Evolutionary conservation across 1,284 basidiomycete species (phyloP), one percentile per base, ranked within the genome.

Genomic region (Gymnopus androsaceus): DNA sequence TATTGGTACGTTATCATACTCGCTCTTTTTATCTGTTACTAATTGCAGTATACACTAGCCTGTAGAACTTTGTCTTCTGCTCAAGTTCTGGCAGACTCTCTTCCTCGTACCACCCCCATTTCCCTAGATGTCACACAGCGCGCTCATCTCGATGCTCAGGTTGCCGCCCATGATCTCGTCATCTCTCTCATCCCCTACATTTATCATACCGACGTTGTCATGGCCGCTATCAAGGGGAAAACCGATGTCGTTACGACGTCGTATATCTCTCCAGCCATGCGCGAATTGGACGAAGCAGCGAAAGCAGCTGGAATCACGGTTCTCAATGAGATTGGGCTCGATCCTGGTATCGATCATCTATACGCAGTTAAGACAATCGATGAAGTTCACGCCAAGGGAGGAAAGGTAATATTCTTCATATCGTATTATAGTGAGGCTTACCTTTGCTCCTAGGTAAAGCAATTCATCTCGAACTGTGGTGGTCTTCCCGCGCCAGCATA

Each of bases 101-200:
- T 98, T 59, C 81, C 85, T 51, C 83, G 82, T 66, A 80, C 91
- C 46, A 84, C 80, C 30, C 87, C 87, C 12, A 81, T 92, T 63
- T 88, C 93, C 17, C 83, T 99, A 59, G 94, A 99, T 69, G 95
- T 95, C 51, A 82, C 79, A 65, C 78, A 89, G 64, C 72, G 84
- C 34, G 75, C 80, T 15, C 89, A 85, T 4, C 88, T 99, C 48
- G 91, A 94, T 64, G 78, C 79, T 37, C 86, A 87, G 47, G 83
- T 99, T 61, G 90, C 90, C 42, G 87, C 84, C 51, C 87, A 94
- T 73, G 94, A 99, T 73, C 82, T 98, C 57, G 94, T 99, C 69
- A 92, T 99, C 68, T 97, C 94, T 34, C 86, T 99, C 68, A 95
- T 99, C 62, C 97, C 97, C 7, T 99, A 98, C 81, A 95, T 87